Evolutionary conservation across 2,329 filamentous ascomycete species (phyloP).

Genomic region (Calonectria henricotiae): DNA sequence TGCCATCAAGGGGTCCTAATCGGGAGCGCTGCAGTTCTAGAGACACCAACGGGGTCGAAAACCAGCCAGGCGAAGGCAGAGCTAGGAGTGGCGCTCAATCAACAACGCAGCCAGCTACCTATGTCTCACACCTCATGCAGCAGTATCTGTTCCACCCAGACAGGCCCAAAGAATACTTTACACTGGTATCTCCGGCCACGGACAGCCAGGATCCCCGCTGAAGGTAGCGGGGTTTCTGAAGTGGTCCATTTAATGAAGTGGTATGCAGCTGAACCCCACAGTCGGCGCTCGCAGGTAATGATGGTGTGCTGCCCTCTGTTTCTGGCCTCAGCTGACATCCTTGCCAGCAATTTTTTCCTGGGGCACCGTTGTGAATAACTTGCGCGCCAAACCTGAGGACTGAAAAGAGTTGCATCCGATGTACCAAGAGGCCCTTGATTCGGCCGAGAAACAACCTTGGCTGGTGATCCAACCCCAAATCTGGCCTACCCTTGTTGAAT

Average conservation of each 20-base stretch:
- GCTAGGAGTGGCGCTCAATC: conserved; percentile 3
- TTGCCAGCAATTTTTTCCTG: background rate
- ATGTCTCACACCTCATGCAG: background rate
- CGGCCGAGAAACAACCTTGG: background rate
- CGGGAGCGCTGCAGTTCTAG: background rate
- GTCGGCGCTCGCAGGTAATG: background rate
- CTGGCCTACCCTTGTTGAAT: no score
- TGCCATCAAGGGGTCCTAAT: background rate
- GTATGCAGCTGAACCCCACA: background rate
- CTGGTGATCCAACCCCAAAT: background rate
- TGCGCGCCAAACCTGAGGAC: background rate
- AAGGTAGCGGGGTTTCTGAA: background rate
- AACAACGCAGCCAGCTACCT: background rate
- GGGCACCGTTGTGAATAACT: background rate
- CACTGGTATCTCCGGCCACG: no score
- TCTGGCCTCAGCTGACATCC: background rate
- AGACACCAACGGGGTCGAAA: no score
- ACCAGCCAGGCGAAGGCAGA: background rate
- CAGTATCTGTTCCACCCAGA: background rate
- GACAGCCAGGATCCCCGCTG: background rate
- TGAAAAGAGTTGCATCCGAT: background rate
- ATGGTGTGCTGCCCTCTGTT: background rate
- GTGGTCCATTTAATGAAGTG: background rate
- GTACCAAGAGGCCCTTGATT: background rate
- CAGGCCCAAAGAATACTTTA: background rate